Conservation (phyloP, 805 yeast genomes). For the Myxozyma geophila region DNA sequence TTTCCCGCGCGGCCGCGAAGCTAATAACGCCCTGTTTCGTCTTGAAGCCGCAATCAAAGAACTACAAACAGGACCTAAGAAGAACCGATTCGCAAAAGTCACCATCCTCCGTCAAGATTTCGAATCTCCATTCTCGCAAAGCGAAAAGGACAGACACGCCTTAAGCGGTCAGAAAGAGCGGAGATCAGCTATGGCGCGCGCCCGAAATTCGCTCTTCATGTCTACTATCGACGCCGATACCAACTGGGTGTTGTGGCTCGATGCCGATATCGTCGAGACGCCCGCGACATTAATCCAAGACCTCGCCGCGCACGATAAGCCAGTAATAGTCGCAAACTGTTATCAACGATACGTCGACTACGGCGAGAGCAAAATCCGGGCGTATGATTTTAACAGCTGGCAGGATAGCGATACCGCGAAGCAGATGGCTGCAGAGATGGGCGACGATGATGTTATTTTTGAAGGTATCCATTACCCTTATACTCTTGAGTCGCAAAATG, state of each 20-base stretch:
- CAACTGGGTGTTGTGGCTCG: slow-evolving; percentile 96
- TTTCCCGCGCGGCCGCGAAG: slow-evolving; percentile 79
- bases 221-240: slow-evolving; percentile 88
- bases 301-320: slow-evolving; percentile 79
- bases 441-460: slow-evolving; percentile 88
- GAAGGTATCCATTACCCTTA: slow-evolving; percentile 64
- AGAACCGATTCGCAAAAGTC: slow-evolving; percentile 77
- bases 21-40: slow-evolving; percentile 73
- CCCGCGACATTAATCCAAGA: slow-evolving; percentile 85
- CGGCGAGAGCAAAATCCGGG: slow-evolving; percentile 66
- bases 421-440: slow-evolving; percentile 69
- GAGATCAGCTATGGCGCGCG: slow-evolving; percentile 88
- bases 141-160: slow-evolving; percentile 80
- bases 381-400: slow-evolving; percentile 98
- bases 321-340: slow-evolving; percentile 90
- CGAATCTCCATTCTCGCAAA: slow-evolving; percentile 66
- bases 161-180: slow-evolving; percentile 83
- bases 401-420: slow-evolving; percentile 69
- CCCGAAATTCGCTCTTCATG: slow-evolving; percentile 87
- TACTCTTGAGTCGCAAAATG: neutral
- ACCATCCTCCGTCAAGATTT: slow-evolving; percentile 92
- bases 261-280: slow-evolving; percentile 90
- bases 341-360: slow-evolving; percentile 78
- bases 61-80: slow-evolving; percentile 66
- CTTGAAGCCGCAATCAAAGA: slow-evolving; percentile 77